Evolutionary conservation across 495 filamentous ascomycete species (phyloP).

Genomic region (Xeromyces bisporus): DNA sequence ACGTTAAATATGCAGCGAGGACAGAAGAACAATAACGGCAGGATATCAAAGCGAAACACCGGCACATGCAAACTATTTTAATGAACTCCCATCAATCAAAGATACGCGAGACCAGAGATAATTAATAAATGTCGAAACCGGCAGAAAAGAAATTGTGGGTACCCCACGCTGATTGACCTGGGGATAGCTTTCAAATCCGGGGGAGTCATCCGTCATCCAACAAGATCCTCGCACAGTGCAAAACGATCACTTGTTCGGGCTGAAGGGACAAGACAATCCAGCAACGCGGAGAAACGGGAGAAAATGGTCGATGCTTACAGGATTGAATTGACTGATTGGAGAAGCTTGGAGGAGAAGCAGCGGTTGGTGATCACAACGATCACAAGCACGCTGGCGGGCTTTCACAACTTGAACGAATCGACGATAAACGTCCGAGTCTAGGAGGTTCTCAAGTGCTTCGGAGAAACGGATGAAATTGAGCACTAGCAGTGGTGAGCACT

Average conservation of each 20-base stretch:
- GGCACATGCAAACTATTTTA: constrained; percentile 8
- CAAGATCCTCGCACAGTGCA: too few species aligned
- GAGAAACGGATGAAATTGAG: too few species aligned
- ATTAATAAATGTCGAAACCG: too few species aligned
- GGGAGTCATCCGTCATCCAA: too few species aligned
- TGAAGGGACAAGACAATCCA: not conserved
- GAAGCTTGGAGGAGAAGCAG: too few species aligned
- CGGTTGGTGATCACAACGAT: too few species aligned
- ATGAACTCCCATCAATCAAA: not conserved
- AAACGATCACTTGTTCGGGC: not conserved
- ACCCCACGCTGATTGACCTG: not conserved
- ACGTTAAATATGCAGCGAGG: constrained; percentile 56
- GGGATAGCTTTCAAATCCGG: not conserved
- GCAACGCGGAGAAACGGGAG: not conserved
- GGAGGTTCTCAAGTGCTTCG: too few species aligned
- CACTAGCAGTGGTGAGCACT: too few species aligned
- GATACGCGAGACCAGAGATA: not conserved
- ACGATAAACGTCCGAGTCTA: too few species aligned
- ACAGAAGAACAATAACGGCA: not conserved
- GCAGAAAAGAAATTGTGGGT: not conserved
- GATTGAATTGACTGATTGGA: not conserved
- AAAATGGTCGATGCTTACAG: not conserved
- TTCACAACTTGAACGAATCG: too few species aligned
- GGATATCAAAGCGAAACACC: constrained; percentile 2
- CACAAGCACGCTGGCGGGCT: too few species aligned